Conservation (phyloP, 2,329 filamentous ascomycete genomes). For the Exophiala alcalophila region DNA sequence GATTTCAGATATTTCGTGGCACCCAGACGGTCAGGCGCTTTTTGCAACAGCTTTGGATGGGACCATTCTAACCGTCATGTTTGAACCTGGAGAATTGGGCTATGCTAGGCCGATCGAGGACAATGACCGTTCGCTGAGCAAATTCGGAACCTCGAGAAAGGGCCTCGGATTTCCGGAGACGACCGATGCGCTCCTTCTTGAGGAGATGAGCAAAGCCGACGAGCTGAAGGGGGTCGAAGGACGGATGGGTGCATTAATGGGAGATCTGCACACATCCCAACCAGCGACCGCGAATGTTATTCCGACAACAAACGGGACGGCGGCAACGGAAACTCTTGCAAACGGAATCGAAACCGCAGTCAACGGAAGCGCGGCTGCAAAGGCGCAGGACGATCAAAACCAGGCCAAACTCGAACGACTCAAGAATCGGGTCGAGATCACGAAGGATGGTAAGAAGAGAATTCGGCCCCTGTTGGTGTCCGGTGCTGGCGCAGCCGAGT, state of each 20-base stretch:
- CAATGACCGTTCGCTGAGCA: conserved; percentile 88
- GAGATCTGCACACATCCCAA: conserved; percentile 61
- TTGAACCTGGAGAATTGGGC: conserved; percentile 82
- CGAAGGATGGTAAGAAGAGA: conserved; percentile 94
- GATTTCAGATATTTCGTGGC: conserved; percentile 92
- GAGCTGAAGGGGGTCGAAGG: conserved; percentile 88
- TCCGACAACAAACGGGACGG: conserved; percentile 45
- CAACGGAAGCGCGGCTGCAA: conserved; percentile 30
- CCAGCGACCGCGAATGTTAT: conserved; percentile 35
- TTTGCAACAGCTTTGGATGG: conserved; percentile 88
- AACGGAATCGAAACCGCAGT: conserved; percentile 35
- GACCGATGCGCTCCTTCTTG: conserved; percentile 79
- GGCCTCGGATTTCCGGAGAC: conserved; percentile 90
- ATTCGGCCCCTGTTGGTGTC: conserved; percentile 90
- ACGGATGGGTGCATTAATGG: conserved; percentile 98
- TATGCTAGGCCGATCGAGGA: conserved; percentile 83
- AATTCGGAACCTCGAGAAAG: conserved; percentile 84
- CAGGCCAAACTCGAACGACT: conserved; percentile 63
- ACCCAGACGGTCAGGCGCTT: conserved; percentile 81
- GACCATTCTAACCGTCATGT: conserved; percentile 75
- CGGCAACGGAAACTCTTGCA: conserved; percentile 36
- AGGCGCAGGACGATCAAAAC: conserved; percentile 51
- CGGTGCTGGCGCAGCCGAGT: conserved; percentile 79
- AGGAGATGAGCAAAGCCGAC: conserved; percentile 87
- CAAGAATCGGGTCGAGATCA: conserved; percentile 89